Percentiles rank a stretch among this genome's conserved stretches.
These are phyloP conservation scores for Circinella umbellata DNA, from an alignment of 371 early-diverging fungal genomes.

Conservation along the genomic window DNA sequence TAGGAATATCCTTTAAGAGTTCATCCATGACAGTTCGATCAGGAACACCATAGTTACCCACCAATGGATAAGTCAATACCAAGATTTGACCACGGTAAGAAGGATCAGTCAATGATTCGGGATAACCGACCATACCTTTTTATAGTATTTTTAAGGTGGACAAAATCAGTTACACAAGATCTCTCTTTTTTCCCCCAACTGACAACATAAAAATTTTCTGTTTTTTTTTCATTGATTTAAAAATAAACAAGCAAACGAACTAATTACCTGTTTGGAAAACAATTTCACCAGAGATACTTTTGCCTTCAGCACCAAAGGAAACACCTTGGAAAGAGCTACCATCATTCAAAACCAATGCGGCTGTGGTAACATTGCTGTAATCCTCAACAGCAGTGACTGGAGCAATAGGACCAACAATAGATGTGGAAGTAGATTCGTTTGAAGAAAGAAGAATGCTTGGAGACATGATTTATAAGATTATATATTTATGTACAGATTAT, in stretches of 20 bases:
- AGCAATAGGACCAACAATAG: constrained; percentile 42
- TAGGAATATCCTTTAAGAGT: constrained; percentile 79
- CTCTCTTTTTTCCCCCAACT: too few species aligned
- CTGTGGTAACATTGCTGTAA: constrained; percentile 52
- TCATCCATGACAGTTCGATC: constrained; percentile 71
- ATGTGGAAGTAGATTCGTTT: constrained; percentile 39
- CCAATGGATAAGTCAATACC: constrained; percentile 87
- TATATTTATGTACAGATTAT: constrained; percentile 15
- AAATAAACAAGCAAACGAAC: neutral
- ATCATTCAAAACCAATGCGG: constrained; percentile 82
- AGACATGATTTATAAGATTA: constrained; percentile 30
- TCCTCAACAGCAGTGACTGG: constrained; percentile 61
- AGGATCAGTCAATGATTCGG: constrained; percentile 96
- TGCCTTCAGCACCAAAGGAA: constrained; percentile 91
- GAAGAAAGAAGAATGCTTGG: constrained; percentile 45
- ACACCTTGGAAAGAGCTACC: constrained; percentile 86
- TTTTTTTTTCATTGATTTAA: neutral
- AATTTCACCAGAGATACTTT: constrained; percentile 92
- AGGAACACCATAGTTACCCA: constrained; percentile 96
- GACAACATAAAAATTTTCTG: too few species aligned
- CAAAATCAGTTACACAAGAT: constrained; percentile 4
- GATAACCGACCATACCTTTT: constrained; percentile 72
- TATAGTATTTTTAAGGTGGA: constrained; percentile 34
- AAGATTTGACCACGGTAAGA: constrained; percentile 96
- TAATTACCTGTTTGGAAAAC: constrained; percentile 94